A percentile compares a stretch with the other conserved stretches of the same genome.
These are phyloP conservation scores for Thymus quinquecostatus DNA, from an alignment of 257 asterid genomes.

Conservation along the genomic window DNA sequence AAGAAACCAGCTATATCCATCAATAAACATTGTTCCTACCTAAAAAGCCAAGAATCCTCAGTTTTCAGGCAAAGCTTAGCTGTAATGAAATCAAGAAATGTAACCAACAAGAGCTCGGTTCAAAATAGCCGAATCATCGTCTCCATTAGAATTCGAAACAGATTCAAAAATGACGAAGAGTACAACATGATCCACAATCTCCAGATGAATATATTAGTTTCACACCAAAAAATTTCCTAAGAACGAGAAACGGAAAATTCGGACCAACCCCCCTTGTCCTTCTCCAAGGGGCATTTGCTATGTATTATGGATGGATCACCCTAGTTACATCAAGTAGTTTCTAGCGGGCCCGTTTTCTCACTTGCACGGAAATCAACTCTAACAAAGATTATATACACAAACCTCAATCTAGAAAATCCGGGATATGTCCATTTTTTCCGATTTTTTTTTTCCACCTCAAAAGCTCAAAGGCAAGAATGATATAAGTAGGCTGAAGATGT, in stretches of 20 bases:
- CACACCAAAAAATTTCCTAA: constrained; percentile 50
- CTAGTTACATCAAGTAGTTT: constrained; percentile 14
- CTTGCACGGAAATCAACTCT: constrained; percentile 38
- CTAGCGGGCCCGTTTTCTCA: constrained; percentile 27
- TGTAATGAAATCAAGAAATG: not conserved
- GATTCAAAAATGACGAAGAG: constrained; percentile 12
- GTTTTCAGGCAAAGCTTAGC: not conserved
- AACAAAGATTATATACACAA: constrained; percentile 54
- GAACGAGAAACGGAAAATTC: constrained; percentile 33
- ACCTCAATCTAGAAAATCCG: constrained; percentile 49
- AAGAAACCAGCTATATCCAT: constrained; percentile 22
- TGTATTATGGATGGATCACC: constrained; percentile 32
- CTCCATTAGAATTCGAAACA: constrained; percentile 8
- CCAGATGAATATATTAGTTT: constrained; percentile 39
- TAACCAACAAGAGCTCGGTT: not conserved
- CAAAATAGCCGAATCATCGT: not conserved
- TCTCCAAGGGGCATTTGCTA: constrained; percentile 17
- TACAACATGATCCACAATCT: constrained; percentile 33
- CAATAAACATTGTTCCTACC: constrained; percentile 1
- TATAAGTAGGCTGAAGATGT: constrained; percentile 43
- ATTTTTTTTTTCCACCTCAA: constrained; percentile 24
- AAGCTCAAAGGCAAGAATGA: constrained; percentile 45
- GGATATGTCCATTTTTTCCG: constrained; percentile 40
- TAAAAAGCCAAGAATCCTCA: not conserved
- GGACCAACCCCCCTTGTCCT: constrained; percentile 24